These are phyloP conservation scores for Ophiocordyceps australis DNA, from an alignment of 2,329 filamentous ascomycete genomes.

Conservation along the genomic window DNA sequence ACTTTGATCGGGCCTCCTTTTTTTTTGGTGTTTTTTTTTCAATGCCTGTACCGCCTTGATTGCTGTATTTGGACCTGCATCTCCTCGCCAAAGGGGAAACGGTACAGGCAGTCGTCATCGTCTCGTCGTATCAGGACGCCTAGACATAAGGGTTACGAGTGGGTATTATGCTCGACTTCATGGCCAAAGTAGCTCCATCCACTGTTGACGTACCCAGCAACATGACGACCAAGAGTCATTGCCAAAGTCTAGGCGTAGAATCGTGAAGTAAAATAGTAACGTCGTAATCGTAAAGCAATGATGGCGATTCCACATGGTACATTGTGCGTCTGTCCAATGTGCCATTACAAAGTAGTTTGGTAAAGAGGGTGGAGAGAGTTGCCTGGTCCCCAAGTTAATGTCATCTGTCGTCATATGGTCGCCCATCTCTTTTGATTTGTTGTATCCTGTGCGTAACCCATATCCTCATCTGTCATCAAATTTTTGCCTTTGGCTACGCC, in stretches of 20 bases:
- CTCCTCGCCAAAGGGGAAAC: neutral
- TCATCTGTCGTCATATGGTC: constrained; percentile 19
- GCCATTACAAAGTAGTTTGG: constrained; percentile 8
- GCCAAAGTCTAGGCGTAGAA: constrained; percentile 26
- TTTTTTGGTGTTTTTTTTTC: constrained; percentile 4
- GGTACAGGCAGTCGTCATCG: constrained; percentile 8
- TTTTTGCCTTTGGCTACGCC: too few relatives aligned
- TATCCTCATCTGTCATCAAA: constrained; percentile 20
- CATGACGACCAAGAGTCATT: constrained; percentile 13
- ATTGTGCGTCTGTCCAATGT: constrained; percentile 2
- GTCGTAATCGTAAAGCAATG: constrained; percentile 25
- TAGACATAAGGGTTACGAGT: constrained; percentile 17
- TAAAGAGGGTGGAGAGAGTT: constrained; percentile 6
- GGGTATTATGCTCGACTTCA: constrained; percentile 19
- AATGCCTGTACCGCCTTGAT: neutral
- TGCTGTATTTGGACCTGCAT: neutral
- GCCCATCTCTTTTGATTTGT: constrained; percentile 20
- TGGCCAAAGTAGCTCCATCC: constrained; percentile 15
- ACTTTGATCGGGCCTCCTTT: too few relatives aligned
- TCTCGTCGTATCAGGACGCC: constrained; percentile 14
- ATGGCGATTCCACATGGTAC: constrained; percentile 13
- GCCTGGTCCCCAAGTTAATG: constrained; percentile 10
- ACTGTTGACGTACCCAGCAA: constrained; percentile 12
- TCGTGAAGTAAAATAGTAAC: constrained; percentile 23
- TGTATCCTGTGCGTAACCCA: constrained; percentile 21